Percentiles rank a stretch among this genome's conserved stretches.
These are phyloP conservation scores for Salix brachista DNA, from an alignment of 345 rosid species.

Conservation along the genomic window DNA sequence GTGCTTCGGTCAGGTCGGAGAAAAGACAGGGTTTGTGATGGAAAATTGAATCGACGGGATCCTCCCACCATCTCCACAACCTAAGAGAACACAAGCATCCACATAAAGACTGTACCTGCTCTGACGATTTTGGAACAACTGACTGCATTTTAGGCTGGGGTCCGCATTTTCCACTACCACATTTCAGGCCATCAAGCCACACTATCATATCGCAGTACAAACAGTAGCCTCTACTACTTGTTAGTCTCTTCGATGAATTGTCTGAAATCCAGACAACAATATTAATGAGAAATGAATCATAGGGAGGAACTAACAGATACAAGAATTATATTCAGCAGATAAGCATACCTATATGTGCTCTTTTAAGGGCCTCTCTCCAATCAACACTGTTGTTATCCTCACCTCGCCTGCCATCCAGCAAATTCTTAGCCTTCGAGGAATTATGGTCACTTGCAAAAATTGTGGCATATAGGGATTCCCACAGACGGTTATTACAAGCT, in stretches of 20 bases:
- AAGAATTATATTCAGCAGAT: not conserved
- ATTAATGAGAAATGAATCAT: not conserved
- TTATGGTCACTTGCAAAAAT: conserved; percentile 24
- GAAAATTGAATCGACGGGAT: too few relatives aligned
- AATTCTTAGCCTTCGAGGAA: conserved; percentile 14
- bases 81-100: not conserved
- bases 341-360: conserved; percentile 41
- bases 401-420: not conserved
- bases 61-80: not conserved
- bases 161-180: conserved; percentile 26
- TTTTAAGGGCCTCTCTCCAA: conserved; percentile 64
- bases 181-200: conserved; percentile 49
- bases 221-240: conserved; percentile 60
- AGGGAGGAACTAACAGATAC: not conserved
- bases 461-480: conserved; percentile 46
- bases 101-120: conserved; percentile 33
- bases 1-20: too few relatives aligned
- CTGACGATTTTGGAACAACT: conserved; percentile 36
- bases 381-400: conserved; percentile 25
- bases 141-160: conserved; percentile 8
- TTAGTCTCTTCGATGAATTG: conserved; percentile 35
- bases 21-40: too few relatives aligned
- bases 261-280: conserved; percentile 26
- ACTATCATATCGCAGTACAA: conserved; percentile 45
- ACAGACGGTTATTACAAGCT: conserved; percentile 48